phyloP scores from a whole-genome alignment of 129 eudicot genomes.

The Escallonia herrerae region DNA sequence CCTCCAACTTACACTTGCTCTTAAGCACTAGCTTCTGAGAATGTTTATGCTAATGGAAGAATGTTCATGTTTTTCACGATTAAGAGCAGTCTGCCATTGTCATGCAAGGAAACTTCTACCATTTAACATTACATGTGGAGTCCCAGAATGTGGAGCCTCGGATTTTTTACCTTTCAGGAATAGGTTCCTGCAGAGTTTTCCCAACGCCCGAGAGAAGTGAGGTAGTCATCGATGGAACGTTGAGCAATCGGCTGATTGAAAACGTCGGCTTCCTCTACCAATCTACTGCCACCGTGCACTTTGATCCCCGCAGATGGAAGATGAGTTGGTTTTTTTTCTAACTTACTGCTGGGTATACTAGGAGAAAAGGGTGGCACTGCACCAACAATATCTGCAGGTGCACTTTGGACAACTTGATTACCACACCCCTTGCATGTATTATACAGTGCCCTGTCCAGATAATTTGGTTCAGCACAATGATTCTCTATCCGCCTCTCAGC shows the following conservation, averaged over 20 bases:
- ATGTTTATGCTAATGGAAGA: too few species aligned
- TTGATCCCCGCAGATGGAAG: background rate
- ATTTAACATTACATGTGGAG: too few species aligned
- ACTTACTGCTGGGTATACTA: background rate
- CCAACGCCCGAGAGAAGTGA: background rate
- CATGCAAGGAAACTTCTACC: too few species aligned
- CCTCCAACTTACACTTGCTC: too few species aligned
- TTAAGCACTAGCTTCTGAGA: too few species aligned
- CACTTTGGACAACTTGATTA: background rate
- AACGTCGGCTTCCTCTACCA: background rate
- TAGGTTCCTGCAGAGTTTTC: too few species aligned
- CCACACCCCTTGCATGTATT: background rate
- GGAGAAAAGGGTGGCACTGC: too few species aligned
- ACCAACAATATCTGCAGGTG: background rate
- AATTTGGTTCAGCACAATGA: background rate
- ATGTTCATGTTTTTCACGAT: too few species aligned
- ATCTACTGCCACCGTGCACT: background rate
- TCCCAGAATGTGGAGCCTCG: too few species aligned
- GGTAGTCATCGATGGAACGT: background rate
- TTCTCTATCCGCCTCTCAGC: background rate
- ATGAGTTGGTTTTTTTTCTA: background rate
- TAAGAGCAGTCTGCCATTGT: too few species aligned
- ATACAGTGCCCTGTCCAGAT: background rate
- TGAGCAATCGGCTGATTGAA: background rate
- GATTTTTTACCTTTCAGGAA: too few species aligned